Conservation (phyloP, 2,329 filamentous ascomycete species). For the Fusarium tupiense region DNA sequence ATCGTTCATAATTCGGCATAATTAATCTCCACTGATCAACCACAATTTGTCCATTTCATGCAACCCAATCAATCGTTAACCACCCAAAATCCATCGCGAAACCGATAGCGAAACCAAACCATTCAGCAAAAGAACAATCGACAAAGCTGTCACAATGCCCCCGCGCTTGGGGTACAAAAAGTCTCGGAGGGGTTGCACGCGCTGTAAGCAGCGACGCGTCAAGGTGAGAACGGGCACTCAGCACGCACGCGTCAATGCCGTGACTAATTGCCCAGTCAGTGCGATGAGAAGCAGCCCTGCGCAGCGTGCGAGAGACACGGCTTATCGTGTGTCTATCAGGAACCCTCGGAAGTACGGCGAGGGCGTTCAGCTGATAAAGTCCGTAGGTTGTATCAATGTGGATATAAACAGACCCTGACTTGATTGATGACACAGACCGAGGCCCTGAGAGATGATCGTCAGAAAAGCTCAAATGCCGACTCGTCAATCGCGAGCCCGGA, state of each 20-base stretch:
- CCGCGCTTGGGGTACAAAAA: constrained; percentile 50
- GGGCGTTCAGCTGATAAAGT: constrained; percentile 1
- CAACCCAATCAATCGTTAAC: not conserved
- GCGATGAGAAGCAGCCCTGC: constrained; percentile 52
- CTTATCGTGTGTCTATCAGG: constrained; percentile 46
- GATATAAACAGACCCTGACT: not conserved
- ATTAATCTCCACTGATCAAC: not conserved
- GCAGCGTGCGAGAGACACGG: constrained; percentile 50
- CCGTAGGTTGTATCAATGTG: not conserved
- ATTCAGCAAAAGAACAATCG: too few relatives aligned
- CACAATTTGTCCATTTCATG: not conserved
- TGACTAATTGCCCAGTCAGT: constrained; percentile 44
- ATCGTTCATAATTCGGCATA: not conserved
- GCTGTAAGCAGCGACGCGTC: constrained; percentile 51
- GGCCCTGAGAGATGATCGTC: not conserved
- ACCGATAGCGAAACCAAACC: not conserved
- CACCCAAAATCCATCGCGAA: not conserved
- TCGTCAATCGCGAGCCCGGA: constrained; percentile 12
- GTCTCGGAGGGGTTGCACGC: constrained; percentile 48
- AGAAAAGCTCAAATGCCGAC: not conserved
- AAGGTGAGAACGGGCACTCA: constrained; percentile 41
- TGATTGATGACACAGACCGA: not conserved
- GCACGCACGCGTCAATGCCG: not conserved
- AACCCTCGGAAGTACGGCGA: constrained; percentile 6
- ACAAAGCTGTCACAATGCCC: not conserved